Evolutionary conservation across 2,329 filamentous ascomycete genomes (phyloP).

Genomic region (Aureobasidium sp.): DNA sequence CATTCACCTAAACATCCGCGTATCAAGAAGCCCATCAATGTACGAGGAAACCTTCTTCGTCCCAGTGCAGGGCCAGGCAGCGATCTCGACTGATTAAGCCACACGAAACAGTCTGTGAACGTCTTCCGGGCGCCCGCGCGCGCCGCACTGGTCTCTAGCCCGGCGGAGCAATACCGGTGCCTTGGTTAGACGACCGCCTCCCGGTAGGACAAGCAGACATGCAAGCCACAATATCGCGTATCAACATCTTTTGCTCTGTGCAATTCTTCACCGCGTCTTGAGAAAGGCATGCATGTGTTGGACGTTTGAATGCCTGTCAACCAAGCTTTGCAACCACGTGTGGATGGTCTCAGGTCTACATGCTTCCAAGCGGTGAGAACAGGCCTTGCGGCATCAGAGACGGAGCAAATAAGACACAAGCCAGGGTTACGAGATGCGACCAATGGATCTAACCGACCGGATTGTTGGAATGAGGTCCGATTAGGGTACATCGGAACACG

Average conservation of each 20-base stretch:
- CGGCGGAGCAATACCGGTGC: not conserved
- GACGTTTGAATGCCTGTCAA: not conserved
- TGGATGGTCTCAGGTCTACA: not conserved
- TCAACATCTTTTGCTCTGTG: not conserved
- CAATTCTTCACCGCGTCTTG: slow-evolving; percentile 1
- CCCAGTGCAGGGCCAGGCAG: not conserved
- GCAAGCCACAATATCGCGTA: slow-evolving; percentile 9
- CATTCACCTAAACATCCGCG: not conserved
- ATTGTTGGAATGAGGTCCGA: not conserved
- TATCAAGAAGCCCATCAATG: not conserved
- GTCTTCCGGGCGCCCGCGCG: not conserved
- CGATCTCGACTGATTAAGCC: not conserved
- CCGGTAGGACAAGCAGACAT: not conserved
- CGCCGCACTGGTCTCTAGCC: not conserved
- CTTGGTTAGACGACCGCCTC: slow-evolving; percentile 3
- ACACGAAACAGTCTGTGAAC: slow-evolving; percentile 13
- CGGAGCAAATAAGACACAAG: not conserved
- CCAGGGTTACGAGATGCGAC: not conserved
- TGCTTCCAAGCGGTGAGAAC: not conserved
- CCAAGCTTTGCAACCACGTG: slow-evolving; percentile 12
- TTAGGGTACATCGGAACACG: not conserved
- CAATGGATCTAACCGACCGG: not conserved
- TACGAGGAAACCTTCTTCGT: not conserved
- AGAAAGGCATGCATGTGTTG: slow-evolving; percentile 1
- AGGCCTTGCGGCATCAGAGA: not conserved